Evolutionary conservation across 2,329 filamentous ascomycete species (phyloP).

Genomic region (Sclerotinia glacialis): DNA sequence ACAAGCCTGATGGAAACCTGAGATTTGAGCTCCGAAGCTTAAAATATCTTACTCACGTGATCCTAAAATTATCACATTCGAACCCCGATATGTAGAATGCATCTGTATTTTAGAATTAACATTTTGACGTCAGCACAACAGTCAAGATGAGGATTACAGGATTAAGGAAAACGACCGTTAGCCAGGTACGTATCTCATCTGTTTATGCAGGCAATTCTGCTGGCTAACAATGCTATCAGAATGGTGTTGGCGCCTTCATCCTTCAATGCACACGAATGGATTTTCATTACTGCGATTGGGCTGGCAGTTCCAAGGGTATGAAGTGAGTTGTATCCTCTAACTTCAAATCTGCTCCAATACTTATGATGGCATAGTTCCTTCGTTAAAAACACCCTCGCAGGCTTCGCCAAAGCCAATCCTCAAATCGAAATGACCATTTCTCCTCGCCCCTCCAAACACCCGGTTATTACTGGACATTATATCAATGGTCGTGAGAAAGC

Average conservation of each 20-base stretch:
- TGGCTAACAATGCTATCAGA: constrained; percentile 53
- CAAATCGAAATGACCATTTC: constrained; percentile 90
- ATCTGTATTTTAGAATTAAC: background rate
- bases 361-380: constrained; percentile 59
- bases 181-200: constrained; percentile 47
- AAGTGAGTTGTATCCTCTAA: constrained; percentile 58
- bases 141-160: constrained; percentile 52
- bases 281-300: constrained; percentile 97
- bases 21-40: constrained; percentile 20
- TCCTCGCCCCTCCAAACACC: constrained; percentile 84
- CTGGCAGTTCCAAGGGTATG: constrained; percentile 91
- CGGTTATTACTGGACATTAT: constrained; percentile 84
- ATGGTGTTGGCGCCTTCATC: constrained; percentile 95
- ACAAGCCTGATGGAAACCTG: constrained; percentile 1
- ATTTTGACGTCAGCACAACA: constrained; percentile 13
- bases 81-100: background rate
- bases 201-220: background rate
- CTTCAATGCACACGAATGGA: constrained; percentile 94
- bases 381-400: constrained; percentile 70
- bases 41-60: background rate
- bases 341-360: background rate
- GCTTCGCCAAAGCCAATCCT: constrained; percentile 78
- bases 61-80: background rate
- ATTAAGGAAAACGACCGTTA: constrained; percentile 51
- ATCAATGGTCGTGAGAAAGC: constrained; percentile 86